Base-by-base conservation (phyloP, 148 eudicot species). In the Rhododendron mucronatum region DNA sequence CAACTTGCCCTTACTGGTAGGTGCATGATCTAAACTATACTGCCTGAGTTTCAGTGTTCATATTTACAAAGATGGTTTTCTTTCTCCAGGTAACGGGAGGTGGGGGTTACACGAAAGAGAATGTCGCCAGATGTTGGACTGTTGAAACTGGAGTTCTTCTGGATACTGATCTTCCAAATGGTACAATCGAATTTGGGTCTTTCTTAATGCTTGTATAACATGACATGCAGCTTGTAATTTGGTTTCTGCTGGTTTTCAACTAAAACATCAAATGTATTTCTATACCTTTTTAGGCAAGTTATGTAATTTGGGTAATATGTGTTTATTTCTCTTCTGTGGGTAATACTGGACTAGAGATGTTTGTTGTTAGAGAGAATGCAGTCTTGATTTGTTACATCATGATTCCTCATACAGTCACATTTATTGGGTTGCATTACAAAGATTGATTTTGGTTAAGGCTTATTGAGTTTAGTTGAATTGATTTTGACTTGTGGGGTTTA, bases 41-140 rank as follows among this genome's bases (percentile, higher is more conserved):
- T 41, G 30, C 33, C 26, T 83, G 21, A 28, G 44, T 51, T 85
- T 80, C 82, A n/a, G 47, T 15, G 65, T 39, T 77, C 47, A 44
- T 82, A n/a, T 71, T 75, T 69, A 82, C 57, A 30, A 37, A 55
- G 69, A 76, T 65, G 61, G n/a, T 14, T 87, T 81, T 88, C 69
- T 88, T 79, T 80, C 81, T 75, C 80, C 86, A 97, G 99, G 99
- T 97, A 84, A 97, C 99, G 84, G 98, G 98, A 86, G 98, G 98
- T 78, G 98, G 99, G 26, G 99, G 99, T 83, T 97, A 97, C 90
- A 97, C 99, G 30, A 97, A 97, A 86, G 99, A 97, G 89, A 97
- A 97, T 91, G 99, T 97, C 63, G 99, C 99, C 87, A 92, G 99
- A 83, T 97, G 99, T 88, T 97, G 99, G 99, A 91, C 99, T 86